phyloP scores from a whole-genome alignment of 768 basidiomycete species.

The Pulveroboletus sp. region DNA sequence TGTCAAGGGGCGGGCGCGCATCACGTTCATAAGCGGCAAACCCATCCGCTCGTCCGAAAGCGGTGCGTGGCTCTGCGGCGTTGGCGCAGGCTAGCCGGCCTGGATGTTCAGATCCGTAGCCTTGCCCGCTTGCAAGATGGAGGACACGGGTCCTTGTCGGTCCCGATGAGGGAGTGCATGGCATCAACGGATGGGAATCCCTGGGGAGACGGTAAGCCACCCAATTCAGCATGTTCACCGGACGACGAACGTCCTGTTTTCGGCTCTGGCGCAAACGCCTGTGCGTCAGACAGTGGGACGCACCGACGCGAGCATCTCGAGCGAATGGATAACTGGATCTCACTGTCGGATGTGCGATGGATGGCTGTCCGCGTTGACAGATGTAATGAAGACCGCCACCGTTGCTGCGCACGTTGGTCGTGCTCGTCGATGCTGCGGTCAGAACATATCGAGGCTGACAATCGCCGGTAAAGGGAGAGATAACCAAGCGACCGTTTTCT shows the following conservation, averaged over 20 bases:
- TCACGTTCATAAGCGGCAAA: neutral
- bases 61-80: neutral
- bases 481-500: neutral
- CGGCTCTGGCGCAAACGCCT: neutral
- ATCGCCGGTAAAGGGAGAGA: too few relatives aligned
- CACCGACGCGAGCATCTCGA: too few relatives aligned
- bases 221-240: neutral
- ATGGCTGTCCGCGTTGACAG: too few relatives aligned
- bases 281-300: constrained; percentile 8
- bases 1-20: neutral
- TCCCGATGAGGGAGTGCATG: neutral
- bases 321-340: too few relatives aligned
- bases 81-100: neutral
- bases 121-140: neutral
- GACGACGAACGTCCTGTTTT: neutral
- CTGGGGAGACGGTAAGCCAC: neutral
- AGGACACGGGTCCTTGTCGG: neutral
- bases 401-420: too few relatives aligned
- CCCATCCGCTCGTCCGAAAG: neutral
- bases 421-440: too few relatives aligned
- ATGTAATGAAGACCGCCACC: too few relatives aligned
- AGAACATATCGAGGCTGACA: too few relatives aligned
- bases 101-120: too few relatives aligned
- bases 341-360: too few relatives aligned
- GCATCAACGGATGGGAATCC: neutral